Conservation (phyloP, 2,329 filamentous ascomycete species). For the Teratosphaeria gauchensis region DNA sequence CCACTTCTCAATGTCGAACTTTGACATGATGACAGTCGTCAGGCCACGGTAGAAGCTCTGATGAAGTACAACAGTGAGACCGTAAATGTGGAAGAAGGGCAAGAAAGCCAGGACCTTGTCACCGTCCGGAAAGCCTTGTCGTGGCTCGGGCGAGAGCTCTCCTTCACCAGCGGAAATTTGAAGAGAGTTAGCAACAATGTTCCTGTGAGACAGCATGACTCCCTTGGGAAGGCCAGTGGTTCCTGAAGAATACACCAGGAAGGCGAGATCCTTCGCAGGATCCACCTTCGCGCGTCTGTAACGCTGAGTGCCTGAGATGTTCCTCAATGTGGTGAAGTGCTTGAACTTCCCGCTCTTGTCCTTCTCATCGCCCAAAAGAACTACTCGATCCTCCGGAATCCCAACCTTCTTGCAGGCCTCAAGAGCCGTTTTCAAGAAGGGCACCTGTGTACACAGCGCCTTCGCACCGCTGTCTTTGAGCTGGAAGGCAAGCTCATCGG, state of each 20-base stretch:
- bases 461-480: constrained; percentile 68
- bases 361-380: constrained; percentile 62
- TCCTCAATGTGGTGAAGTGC: constrained; percentile 64
- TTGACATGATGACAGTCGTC: constrained; percentile 60
- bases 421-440: constrained; percentile 51
- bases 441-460: constrained; percentile 62
- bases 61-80: constrained; percentile 64
- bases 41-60: constrained; percentile 56
- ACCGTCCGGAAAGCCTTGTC: constrained; percentile 42
- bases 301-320: constrained; percentile 50
- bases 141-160: constrained; percentile 43
- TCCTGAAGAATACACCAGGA: constrained; percentile 79
- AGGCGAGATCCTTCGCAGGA: constrained; percentile 64
- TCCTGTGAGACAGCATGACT: constrained; percentile 74
- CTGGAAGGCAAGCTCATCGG: constrained; percentile 74
- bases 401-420: constrained; percentile 61
- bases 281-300: constrained; percentile 54
- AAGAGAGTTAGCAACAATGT: constrained; percentile 64
- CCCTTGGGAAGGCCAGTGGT: constrained; percentile 90
- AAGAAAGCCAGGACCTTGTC: constrained; percentile 71
- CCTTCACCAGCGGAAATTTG: constrained; percentile 31
- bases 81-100: constrained; percentile 88
- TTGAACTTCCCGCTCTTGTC: constrained; percentile 51
- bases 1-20: constrained; percentile 73
- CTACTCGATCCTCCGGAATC: constrained; percentile 60